These are phyloP conservation scores for Phylloporus scabripes DNA, from an alignment of 768 basidiomycete genomes.

Conservation along the genomic window DNA sequence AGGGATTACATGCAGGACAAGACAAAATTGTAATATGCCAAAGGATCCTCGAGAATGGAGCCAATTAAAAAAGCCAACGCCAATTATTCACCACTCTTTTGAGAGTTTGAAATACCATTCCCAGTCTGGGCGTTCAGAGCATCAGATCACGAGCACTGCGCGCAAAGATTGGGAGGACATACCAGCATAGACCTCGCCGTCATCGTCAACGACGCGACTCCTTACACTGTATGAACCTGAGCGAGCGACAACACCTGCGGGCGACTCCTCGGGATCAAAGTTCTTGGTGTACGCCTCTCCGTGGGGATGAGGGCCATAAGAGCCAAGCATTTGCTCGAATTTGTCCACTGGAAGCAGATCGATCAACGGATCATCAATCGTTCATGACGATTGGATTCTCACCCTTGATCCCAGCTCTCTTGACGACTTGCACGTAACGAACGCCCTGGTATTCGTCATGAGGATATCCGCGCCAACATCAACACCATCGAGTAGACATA, in stretches of 20 bases:
- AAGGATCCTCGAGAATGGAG: slow-evolving; percentile 25
- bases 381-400: neutral
- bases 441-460: slow-evolving; percentile 50
- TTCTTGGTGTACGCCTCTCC: slow-evolving; percentile 67
- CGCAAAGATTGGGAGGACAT: slow-evolving; percentile 21
- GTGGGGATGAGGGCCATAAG: slow-evolving; percentile 71
- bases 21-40: slow-evolving; percentile 24
- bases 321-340: slow-evolving; percentile 91
- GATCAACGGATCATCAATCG: neutral
- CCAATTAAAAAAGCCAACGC: slow-evolving; percentile 10
- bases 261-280: slow-evolving; percentile 67
- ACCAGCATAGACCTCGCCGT: slow-evolving; percentile 77
- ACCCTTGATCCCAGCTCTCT: slow-evolving; percentile 74
- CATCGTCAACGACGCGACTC: slow-evolving; percentile 86
- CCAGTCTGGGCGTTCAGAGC: slow-evolving; percentile 22
- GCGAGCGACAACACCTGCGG: slow-evolving; percentile 81
- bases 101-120: slow-evolving; percentile 84
- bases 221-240: slow-evolving; percentile 70
- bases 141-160: slow-evolving; percentile 8
- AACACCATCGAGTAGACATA: slow-evolving; percentile 28
- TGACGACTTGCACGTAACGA: slow-evolving; percentile 86
- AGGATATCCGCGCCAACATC: slow-evolving; percentile 1
- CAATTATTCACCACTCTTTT: slow-evolving; percentile 73
- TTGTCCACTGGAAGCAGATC: slow-evolving; percentile 65
- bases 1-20: slow-evolving; percentile 25